A percentile compares a stretch with the other conserved stretches of the same genome.
Evolutionary conservation across 768 basidiomycete species (phyloP).

Genomic region (Fistulinella prunicolor): DNA sequence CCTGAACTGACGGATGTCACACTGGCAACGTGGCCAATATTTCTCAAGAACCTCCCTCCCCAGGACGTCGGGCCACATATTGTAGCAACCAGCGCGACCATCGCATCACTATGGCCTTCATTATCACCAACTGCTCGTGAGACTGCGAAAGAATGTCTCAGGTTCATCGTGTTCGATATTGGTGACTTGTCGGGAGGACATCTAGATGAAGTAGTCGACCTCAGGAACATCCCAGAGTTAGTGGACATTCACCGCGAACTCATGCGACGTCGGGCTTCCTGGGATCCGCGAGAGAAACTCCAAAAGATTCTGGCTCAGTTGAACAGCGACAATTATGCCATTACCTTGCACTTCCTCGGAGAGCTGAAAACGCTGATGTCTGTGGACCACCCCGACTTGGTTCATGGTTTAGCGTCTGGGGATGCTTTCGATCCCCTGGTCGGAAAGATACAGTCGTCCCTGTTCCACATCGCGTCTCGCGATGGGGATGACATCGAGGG

Average conservation of each 20-base stretch:
- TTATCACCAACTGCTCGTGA: conserved; percentile 53
- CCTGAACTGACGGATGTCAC: conserved; percentile 76
- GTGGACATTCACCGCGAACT: conserved; percentile 41
- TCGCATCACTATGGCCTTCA: conserved; percentile 72
- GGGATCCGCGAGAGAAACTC: conserved; percentile 55
- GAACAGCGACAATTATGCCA: conserved; percentile 74
- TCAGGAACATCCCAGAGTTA: conserved; percentile 70
- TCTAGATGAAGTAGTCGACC: conserved; percentile 77
- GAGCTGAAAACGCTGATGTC: conserved; percentile 73
- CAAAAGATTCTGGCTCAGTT: conserved; percentile 69
- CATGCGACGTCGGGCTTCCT: conserved; percentile 42
- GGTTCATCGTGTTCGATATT: conserved; percentile 66
- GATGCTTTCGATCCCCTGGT: conserved; percentile 82
- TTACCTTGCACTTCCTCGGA: conserved; percentile 66
- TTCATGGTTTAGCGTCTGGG: conserved; percentile 68
- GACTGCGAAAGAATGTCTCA: conserved; percentile 57
- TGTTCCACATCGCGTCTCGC: conserved; percentile 69
- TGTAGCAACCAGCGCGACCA: conserved; percentile 82
- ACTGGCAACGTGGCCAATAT: conserved; percentile 74
- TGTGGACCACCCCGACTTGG: conserved; percentile 45
- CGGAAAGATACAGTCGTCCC: conserved; percentile 59
- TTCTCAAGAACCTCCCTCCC: conserved; percentile 64
- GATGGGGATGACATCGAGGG: conserved; percentile 75
- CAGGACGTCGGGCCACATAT: conserved; percentile 79
- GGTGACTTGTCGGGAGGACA: conserved; percentile 50